Conservation (phyloP, 1,284 basidiomycete genomes). For the Apiotrichum gracile region DNA sequence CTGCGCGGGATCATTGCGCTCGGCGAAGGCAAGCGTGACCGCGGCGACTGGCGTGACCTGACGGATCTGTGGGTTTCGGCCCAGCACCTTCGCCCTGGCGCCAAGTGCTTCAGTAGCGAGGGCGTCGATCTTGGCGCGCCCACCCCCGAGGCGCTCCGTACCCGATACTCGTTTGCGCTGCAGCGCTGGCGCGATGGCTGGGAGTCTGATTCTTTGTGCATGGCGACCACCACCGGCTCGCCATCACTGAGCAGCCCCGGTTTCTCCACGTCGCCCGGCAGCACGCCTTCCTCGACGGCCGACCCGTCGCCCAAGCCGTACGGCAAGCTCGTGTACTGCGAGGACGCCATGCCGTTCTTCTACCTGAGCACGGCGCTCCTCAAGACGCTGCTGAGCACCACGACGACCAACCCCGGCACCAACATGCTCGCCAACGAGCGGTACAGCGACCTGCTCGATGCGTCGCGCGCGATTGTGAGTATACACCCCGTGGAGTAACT, state of each 20-base stretch:
- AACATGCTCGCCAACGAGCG: conserved; percentile 35
- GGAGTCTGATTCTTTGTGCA: conserved; percentile 48
- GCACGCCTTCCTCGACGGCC: background rate
- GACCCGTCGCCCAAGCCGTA: background rate
- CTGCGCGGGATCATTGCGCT: conserved; percentile 47
- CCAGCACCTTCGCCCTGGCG: conserved; percentile 28
- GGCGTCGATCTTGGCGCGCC: conserved; percentile 30
- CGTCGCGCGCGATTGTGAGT: conserved; percentile 36
- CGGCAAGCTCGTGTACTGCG: conserved; percentile 33
- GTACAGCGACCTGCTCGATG: conserved; percentile 43
- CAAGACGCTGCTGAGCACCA: conserved; percentile 24
- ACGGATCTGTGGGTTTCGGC: conserved; percentile 44
- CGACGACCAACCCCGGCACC: conserved; percentile 20
- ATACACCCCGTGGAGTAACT: background rate
- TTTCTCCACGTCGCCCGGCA: background rate
- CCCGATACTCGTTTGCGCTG: conserved; percentile 34
- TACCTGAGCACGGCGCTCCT: conserved; percentile 47
- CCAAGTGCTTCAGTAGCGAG: conserved; percentile 28
- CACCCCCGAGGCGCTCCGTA: conserved; percentile 27
- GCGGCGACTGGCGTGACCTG: conserved; percentile 46
- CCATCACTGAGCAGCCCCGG: background rate
- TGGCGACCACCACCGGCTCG: background rate
- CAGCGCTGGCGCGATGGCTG: conserved; percentile 48
- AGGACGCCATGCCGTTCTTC: conserved; percentile 49
- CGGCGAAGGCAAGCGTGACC: conserved; percentile 46